These are phyloP conservation scores for Elaphomyces granulatus DNA, from an alignment of 495 filamentous ascomycete species.

Conservation along the genomic window DNA sequence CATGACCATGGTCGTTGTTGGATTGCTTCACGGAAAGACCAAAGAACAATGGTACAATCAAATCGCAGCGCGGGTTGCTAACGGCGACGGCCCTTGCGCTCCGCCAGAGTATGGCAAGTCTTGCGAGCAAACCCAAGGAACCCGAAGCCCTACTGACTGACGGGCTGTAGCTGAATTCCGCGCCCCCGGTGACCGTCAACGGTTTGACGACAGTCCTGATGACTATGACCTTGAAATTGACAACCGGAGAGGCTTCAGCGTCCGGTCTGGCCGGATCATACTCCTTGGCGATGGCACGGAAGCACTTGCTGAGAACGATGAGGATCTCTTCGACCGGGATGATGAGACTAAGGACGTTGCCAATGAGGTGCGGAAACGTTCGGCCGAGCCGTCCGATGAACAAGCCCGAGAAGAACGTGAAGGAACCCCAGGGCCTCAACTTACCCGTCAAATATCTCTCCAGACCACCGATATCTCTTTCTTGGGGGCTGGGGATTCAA, in stretches of 20 bases:
- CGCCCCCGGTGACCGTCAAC: slow-evolving; percentile 72
- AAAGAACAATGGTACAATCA: slow-evolving; percentile 98
- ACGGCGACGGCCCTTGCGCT: slow-evolving; percentile 95
- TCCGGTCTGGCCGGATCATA: slow-evolving; percentile 70
- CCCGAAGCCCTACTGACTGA: slow-evolving; percentile 35
- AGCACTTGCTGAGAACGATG: slow-evolving; percentile 66
- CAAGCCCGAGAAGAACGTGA: slow-evolving; percentile 34
- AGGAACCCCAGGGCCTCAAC: slow-evolving; percentile 43
- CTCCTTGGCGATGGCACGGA: slow-evolving; percentile 90
- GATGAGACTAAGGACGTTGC: slow-evolving; percentile 68
- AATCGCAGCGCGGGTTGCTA: slow-evolving; percentile 85
- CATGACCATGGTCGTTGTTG: slow-evolving; percentile 95
- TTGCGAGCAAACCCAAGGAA: slow-evolving; percentile 33
- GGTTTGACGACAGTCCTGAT: slow-evolving; percentile 83
- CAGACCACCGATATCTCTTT: slow-evolving; percentile 24
- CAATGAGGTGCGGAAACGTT: slow-evolving; percentile 38
- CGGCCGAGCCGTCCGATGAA: slow-evolving; percentile 17
- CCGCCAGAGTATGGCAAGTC: slow-evolving; percentile 98
- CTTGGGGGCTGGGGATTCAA: slow-evolving; percentile 21
- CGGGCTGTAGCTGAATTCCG: slow-evolving; percentile 79
- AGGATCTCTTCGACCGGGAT: slow-evolving; percentile 80
- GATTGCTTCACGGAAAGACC: slow-evolving; percentile 72
- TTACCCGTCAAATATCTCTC: slow-evolving; percentile 4
- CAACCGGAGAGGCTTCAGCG: slow-evolving; percentile 40
- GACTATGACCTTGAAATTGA: slow-evolving; percentile 80